A percentile compares a stretch with the other conserved stretches of the same genome.
Conservation (phyloP, 768 basidiomycete species). For the Naganishia randhawae region DNA sequence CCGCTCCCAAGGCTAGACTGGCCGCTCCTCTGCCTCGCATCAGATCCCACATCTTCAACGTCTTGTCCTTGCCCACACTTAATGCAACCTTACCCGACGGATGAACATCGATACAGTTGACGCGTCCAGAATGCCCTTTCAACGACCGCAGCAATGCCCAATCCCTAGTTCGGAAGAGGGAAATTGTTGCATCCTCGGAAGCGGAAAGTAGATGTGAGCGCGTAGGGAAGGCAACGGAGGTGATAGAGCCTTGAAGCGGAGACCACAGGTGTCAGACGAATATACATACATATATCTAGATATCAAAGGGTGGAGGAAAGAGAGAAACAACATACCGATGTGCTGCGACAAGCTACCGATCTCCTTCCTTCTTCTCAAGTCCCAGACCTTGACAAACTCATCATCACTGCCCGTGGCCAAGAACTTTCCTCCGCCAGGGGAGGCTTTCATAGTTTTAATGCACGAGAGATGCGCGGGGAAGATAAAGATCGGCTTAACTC, state of each 20-base stretch:
- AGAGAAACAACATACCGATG: constrained; percentile 60
- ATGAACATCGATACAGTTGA: constrained; percentile 86
- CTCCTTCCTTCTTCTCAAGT: constrained; percentile 83
- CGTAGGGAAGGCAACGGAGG: constrained; percentile 77
- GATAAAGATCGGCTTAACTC: constrained; percentile 69
- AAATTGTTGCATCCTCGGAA: constrained; percentile 86
- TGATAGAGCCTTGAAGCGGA: constrained; percentile 71
- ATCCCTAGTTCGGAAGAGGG: constrained; percentile 85
- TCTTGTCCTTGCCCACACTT: constrained; percentile 83
- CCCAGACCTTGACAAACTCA: constrained; percentile 96
- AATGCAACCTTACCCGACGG: constrained; percentile 87
- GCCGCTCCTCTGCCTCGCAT: constrained; percentile 89
- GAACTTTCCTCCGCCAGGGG: constrained; percentile 89
- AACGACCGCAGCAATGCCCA: constrained; percentile 84
- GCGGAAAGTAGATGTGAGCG: constrained; percentile 85
- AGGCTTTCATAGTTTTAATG: constrained; percentile 83
- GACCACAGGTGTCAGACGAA: too few relatives aligned
- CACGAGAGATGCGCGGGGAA: constrained; percentile 95
- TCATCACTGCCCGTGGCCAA: constrained; percentile 92
- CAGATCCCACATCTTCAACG: constrained; percentile 96
- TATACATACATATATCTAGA: neutral
- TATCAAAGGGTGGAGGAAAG: constrained; percentile 28
- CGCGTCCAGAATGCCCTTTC: constrained; percentile 88
- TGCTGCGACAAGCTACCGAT: constrained; percentile 93
- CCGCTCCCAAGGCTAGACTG: constrained; percentile 82